These are phyloP conservation scores for Anthracocystis panici-leucophaei DNA, from an alignment of 1,284 basidiomycete species.

Conservation along the genomic window DNA sequence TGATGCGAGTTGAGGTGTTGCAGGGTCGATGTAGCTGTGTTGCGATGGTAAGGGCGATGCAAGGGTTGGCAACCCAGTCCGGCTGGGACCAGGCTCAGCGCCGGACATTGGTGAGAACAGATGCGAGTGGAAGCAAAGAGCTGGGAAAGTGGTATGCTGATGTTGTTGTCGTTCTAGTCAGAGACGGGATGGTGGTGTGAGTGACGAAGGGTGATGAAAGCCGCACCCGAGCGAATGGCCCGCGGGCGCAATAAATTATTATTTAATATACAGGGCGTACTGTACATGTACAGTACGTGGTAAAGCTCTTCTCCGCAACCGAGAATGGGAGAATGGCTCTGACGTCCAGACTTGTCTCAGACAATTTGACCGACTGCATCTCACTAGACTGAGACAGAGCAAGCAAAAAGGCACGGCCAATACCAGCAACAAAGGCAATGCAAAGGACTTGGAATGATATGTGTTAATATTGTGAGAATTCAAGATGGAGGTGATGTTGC, in stretches of 20 bases:
- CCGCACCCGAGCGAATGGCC: not conserved
- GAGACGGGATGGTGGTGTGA: not conserved
- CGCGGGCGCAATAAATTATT: conserved; percentile 10
- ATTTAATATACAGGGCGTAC: conserved; percentile 4
- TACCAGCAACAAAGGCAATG: not conserved
- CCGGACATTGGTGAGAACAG: conserved; percentile 19
- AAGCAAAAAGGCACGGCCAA: not conserved
- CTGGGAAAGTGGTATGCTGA: not conserved
- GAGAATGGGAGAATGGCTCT: not conserved
- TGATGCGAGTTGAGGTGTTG: conserved; percentile 21
- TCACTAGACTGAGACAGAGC: not conserved
- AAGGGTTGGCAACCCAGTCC: conserved; percentile 8
- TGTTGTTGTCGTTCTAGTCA: not conserved
- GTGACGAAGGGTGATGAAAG: not conserved
- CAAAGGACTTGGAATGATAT: not conserved
- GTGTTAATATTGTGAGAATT: not conserved
- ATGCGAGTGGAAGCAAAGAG: not conserved
- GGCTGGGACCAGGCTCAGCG: conserved; percentile 27
- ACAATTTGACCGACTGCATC: not conserved
- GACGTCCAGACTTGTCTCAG: not conserved
- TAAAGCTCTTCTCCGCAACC: conserved; percentile 4
- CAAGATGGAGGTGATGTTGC: not conserved
- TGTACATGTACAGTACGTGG: too few relatives aligned
- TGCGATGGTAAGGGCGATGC: conserved; percentile 12
- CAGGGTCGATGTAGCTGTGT: conserved; percentile 23